Base-by-base conservation (phyloP, 768 basidiomycete genomes). In the Tubosaeta brunneosetosa region DNA sequence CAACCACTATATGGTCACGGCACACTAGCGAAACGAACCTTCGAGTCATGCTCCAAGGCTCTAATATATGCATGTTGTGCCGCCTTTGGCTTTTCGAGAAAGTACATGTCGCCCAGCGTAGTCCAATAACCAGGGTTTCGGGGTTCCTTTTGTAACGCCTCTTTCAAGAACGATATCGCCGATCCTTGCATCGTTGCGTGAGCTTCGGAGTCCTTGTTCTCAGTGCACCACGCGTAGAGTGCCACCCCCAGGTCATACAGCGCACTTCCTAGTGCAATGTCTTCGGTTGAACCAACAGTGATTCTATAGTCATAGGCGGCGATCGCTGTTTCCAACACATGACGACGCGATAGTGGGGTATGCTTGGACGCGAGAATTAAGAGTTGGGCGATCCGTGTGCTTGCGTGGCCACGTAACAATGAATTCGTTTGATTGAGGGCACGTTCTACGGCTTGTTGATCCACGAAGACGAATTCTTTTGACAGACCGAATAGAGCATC, bases 41-140 rank as follows among this genome's bases (percentile, higher is more conserved):
- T 95, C 0, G 81, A 69, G 64, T 97, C 85, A 36, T 90, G 74
- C 60, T 97, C 94, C 43, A 98, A 69, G 5, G 94, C 87, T 52
- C 82, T 87, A 64, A 97, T 84, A 61, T 91, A 97, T 4, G 91
- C 88, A 71, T 98, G 93, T 68, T 99, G 95, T 3, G 91, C 85
- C 1, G 82, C 74, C 59, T 83, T 86, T 0, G 87, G 79, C 40
- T 88, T 83, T 13, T 72, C 73, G 8, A 77, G 61, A 61, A 92
- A 88, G 52, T 85, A 75, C 14, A 86, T 75, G 57, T 85, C 80
- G 0, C 89, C 97, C 27, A 98, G 71, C 2, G 89, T 83, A 56
- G 80, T 78, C 97, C 97, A 99, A 61, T 88, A 88, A 13, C 70
- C 60, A 53, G 84, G 79, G 62, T 90, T 90, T 26, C 74, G 73